Conservation (phyloP, 2,329 filamentous ascomycete species). For the Dendryphion nanum region DNA sequence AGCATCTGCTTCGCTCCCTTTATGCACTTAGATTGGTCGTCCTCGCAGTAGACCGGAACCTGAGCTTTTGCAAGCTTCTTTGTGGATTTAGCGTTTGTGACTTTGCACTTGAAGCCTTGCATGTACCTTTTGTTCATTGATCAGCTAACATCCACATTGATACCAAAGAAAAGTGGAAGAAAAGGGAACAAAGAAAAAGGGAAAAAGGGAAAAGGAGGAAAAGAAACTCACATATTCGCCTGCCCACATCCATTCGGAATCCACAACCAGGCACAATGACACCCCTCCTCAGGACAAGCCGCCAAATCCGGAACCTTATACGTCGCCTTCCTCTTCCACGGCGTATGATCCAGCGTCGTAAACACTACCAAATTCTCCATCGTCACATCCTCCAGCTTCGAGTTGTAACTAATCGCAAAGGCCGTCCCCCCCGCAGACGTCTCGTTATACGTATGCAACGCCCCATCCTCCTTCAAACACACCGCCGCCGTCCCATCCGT, state of each 20-base stretch:
- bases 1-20: constrained; percentile 53
- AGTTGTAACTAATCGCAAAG: constrained; percentile 52
- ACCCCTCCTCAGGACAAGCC: constrained; percentile 39
- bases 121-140: constrained; percentile 38
- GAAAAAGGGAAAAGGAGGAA: neutral
- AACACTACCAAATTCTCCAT: constrained; percentile 56
- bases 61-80: constrained; percentile 41
- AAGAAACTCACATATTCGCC: constrained; percentile 34
- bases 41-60: constrained; percentile 44
- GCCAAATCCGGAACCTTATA: constrained; percentile 41
- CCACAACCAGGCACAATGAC: constrained; percentile 46
- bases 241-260: constrained; percentile 40
- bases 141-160: neutral
- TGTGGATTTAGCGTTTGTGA: constrained; percentile 44
- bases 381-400: constrained; percentile 47
- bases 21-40: constrained; percentile 44
- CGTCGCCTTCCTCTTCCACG: constrained; percentile 39
- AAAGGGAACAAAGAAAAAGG: neutral
- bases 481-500: constrained; percentile 24
- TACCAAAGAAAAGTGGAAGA: neutral
- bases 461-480: constrained; percentile 44
- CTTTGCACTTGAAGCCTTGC: constrained; percentile 51
- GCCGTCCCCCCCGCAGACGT: constrained; percentile 48
- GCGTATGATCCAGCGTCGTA: constrained; percentile 39
- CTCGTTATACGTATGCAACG: constrained; percentile 49